Evolutionary conservation across 208 protist genomes (phyloP), one percentile per base, ranked within the genome.

Genomic region (Trypanosoma avium): DNA sequence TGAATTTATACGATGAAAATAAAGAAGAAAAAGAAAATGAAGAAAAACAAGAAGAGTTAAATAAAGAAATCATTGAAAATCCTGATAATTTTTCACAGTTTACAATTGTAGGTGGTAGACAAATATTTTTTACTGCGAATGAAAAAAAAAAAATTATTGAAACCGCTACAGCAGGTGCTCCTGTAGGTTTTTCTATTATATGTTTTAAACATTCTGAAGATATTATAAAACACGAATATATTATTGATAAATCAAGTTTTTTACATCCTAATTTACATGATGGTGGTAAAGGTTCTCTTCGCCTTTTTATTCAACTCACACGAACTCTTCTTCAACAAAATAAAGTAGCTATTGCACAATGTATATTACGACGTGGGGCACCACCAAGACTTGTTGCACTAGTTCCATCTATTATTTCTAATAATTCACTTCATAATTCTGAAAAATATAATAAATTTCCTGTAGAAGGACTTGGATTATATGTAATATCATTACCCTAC

Each of bases 401-500:
- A 21, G 71, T 92, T 0, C 85, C 92, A n/a, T 81, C 83, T 21
- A 1, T 29, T 45, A 36, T 22, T 12, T 32, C 61, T 45, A 13
- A 26, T 58, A 2, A 7, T 46, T 9, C 4, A 22, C 12, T 17
- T 30, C 17, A 9, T 24, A 17, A 30, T 42, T 19, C 35, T 6
- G 4, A 52, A n/a, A 26, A 24, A 4, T 8, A 32, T 48, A 35
- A 26, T 35, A 26, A 64, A 52, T 45, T 54, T 61, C 78, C 82
- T 6, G 73, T 67, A 27, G 61, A 90, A 42, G 85, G 86, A 33
- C 43, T 90, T 49, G 91, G 91, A n/a, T 63, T 97, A 10, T 87
- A 93, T 55, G 60, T 94, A 32, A 70, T 97, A 19, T 82, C 82
- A 19, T 63, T 97, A 12, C 87, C 92, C 12, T 97, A 86, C 61